Percentiles rank a stretch among this genome's conserved stretches.
phyloP scores from a whole-genome alignment of 129 eudicot species.

The Artemisia annua region DNA sequence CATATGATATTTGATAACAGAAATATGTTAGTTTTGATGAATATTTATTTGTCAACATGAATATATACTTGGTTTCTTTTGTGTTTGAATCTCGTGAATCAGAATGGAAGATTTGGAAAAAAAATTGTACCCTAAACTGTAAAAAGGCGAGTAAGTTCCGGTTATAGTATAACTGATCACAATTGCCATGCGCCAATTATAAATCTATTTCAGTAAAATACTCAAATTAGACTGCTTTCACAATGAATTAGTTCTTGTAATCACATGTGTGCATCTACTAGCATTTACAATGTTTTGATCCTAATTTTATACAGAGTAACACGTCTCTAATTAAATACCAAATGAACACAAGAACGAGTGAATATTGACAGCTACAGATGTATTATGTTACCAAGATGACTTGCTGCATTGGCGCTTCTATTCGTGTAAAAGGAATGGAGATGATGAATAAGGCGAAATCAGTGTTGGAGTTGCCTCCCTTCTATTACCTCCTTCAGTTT shows the following conservation, averaged over 20 bases:
- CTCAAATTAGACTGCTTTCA: not conserved
- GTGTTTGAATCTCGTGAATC: not conserved
- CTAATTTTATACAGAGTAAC: constrained; percentile 9
- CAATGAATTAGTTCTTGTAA: not conserved
- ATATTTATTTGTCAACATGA: not conserved
- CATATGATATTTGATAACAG: not conserved
- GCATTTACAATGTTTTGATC: constrained; percentile 16
- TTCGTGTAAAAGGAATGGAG: not conserved
- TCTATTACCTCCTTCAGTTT: constrained; percentile 58
- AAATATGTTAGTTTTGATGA: not conserved
- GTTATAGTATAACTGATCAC: too few relatives aligned
- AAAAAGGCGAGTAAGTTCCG: too few relatives aligned
- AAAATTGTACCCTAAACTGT: too few relatives aligned
- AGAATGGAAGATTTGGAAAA: not conserved
- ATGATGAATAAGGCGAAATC: constrained; percentile 7
- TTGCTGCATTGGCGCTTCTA: constrained; percentile 8
- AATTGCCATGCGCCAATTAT: too few relatives aligned
- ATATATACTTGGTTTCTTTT: not conserved
- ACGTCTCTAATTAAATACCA: constrained; percentile 6
- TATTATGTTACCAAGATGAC: not conserved
- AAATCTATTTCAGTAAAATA: too few relatives aligned
- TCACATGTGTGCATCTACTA: constrained; percentile 4
- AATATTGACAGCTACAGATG: not conserved
- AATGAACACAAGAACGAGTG: constrained; percentile 11
- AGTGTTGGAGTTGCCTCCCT: constrained; percentile 34